Percentiles rank a stretch among this genome's conserved stretches.
phyloP scores from a whole-genome alignment of 495 filamentous ascomycete genomes.

The Opeltia flavorubescens region DNA sequence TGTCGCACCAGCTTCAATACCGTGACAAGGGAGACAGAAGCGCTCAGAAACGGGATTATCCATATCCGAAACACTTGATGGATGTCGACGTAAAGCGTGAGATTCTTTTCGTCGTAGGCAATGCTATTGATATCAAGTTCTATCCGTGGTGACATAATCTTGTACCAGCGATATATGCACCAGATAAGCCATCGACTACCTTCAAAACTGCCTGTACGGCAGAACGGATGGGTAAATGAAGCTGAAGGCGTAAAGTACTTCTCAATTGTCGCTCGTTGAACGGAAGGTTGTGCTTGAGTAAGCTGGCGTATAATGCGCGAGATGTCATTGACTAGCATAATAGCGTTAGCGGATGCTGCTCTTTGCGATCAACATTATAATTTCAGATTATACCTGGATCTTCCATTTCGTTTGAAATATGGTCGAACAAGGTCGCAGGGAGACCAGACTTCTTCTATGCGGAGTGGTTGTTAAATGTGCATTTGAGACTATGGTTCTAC shows the following conservation, averaged over 20 bases:
- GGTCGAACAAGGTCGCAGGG: too few relatives aligned
- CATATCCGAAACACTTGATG: conserved; percentile 63
- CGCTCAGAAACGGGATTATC: conserved; percentile 50
- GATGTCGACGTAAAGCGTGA: conserved; percentile 55
- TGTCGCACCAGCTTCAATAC: conserved; percentile 42
- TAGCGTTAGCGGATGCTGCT: conserved; percentile 18
- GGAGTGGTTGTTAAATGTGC: too few relatives aligned
- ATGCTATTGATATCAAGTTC: conserved; percentile 52
- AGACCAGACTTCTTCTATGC: too few relatives aligned
- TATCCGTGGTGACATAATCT: conserved; percentile 65
- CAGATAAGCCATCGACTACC: conserved; percentile 46
- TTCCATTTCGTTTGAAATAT: too few relatives aligned
- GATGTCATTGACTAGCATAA: conserved; percentile 35
- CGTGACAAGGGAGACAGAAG: conserved; percentile 55
- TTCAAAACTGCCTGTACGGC: conserved; percentile 46
- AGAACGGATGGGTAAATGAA: conserved; percentile 70
- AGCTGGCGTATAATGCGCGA: conserved; percentile 48
- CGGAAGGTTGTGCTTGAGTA: conserved; percentile 45
- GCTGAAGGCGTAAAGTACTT: conserved; percentile 55
- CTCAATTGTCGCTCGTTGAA: conserved; percentile 49
- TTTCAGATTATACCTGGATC: conserved; percentile 7
- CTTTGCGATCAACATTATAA: too few relatives aligned
- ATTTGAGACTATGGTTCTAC: too few relatives aligned
- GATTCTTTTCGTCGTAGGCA: conserved; percentile 50
- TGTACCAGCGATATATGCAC: conserved; percentile 75